Conservation (phyloP, 1,284 basidiomycete species). For the Sporisorium iseilematis-ciliati region DNA sequence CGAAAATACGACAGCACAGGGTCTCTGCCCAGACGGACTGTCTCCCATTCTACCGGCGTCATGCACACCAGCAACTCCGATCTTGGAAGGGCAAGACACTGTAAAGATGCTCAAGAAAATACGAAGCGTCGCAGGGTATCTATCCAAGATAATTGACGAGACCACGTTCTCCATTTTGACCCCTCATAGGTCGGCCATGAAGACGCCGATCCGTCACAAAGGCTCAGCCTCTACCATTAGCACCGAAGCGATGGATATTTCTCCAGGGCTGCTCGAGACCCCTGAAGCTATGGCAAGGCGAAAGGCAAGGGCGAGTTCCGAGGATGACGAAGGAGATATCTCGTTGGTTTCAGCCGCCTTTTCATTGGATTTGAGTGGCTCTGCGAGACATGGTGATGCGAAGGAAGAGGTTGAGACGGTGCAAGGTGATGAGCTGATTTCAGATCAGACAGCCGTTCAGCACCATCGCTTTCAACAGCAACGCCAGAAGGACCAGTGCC, state of each 20-base stretch:
- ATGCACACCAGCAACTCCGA: neutral
- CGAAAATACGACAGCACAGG: constrained; percentile 1
- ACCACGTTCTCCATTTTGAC: constrained; percentile 30
- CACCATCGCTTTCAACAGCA: neutral
- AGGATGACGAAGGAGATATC: constrained; percentile 9
- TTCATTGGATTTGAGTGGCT: constrained; percentile 32
- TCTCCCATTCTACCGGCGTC: neutral
- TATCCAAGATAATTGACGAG: constrained; percentile 51
- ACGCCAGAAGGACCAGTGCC: neutral
- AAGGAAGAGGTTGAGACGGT: neutral
- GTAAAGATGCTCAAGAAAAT: constrained; percentile 40
- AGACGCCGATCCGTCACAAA: constrained; percentile 17
- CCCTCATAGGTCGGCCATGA: constrained; percentile 7
- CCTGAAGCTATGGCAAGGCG: constrained; percentile 7
- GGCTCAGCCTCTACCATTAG: constrained; percentile 8
- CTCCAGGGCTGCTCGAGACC: constrained; percentile 27
- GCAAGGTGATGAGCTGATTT: neutral
- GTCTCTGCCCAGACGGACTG: neutral
- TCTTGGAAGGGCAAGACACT: constrained; percentile 22
- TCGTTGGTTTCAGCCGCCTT: constrained; percentile 39
- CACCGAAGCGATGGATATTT: constrained; percentile 19
- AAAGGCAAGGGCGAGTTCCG: neutral
- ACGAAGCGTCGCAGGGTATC: constrained; percentile 31
- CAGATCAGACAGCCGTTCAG: neutral
- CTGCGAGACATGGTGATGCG: neutral